A percentile compares a stretch with the other conserved stretches of the same genome.
Evolutionary conservation across 768 basidiomycete species (phyloP).

Genomic region (Phlebiopsis flavidoalba): DNA sequence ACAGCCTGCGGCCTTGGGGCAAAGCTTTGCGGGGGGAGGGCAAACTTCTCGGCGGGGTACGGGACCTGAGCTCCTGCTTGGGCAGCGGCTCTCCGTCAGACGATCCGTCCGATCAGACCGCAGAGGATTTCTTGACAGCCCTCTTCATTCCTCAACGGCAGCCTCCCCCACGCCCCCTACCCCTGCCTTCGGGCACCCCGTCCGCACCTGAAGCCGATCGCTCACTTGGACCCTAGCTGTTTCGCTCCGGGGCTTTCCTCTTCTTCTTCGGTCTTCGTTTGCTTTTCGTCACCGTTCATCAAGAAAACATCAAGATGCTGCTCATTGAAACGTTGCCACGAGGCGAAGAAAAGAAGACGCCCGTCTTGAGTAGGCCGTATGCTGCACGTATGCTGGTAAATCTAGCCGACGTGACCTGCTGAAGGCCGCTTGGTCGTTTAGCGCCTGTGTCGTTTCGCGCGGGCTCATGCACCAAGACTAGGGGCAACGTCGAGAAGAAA

Average conservation of each 20-base stretch:
- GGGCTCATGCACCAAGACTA: slow-evolving; percentile 74
- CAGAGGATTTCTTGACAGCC: neutral
- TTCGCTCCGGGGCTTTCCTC: slow-evolving; percentile 23
- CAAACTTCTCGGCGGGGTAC: neutral
- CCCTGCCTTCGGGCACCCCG: slow-evolving; percentile 2
- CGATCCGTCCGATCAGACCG: neutral
- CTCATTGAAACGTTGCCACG: neutral
- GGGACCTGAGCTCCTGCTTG: neutral
- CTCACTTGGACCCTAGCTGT: neutral
- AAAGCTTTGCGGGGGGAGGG: neutral
- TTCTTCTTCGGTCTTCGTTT: slow-evolving; percentile 27
- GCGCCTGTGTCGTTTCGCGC: slow-evolving; percentile 68
- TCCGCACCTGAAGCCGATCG: neutral
- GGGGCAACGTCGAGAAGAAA: slow-evolving; percentile 74
- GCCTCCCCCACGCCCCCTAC: neutral
- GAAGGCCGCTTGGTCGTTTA: slow-evolving; percentile 84
- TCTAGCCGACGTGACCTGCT: slow-evolving; percentile 83
- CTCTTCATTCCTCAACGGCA: slow-evolving; percentile 12
- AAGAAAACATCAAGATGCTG: slow-evolving; percentile 23
- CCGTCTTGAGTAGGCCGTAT: slow-evolving; percentile 19
- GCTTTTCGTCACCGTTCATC: too few relatives aligned
- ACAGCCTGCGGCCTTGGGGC: neutral
- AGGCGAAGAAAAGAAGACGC: neutral
- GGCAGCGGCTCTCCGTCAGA: neutral
- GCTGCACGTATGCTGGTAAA: slow-evolving; percentile 60